Base-by-base conservation (phyloP, 2,329 filamentous ascomycete genomes). In the Aureobasidium uvarum region DNA sequence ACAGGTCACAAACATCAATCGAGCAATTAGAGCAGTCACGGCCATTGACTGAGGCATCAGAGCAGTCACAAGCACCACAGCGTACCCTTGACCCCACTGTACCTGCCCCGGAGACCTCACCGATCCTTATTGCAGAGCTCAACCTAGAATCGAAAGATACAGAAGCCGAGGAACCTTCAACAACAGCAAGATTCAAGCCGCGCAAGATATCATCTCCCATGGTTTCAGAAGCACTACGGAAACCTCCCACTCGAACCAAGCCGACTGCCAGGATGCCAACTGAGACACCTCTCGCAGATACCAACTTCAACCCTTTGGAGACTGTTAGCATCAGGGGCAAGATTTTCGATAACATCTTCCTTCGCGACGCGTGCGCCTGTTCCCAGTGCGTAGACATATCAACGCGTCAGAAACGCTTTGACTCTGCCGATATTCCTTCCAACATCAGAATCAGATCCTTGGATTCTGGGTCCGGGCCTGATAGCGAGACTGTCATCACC, bases 331-430 rank as follows among this genome's bases (percentile, higher is more conserved):
- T 60, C 7, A 13, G 1, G n/a, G 14, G 23, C 14, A 38, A 41
- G 28, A 38, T 56, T 28, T 46, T 74, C 23, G 72, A 72, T 14
- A 68, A 72, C 20, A 59, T 77, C 16, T 67, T 71, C 18, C 74
- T 88, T 23, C 82, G 86, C 43, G 86, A 89, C 72, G 76, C 81
- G 65, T 89, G 86, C 75, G 72, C 77, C 23, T 89, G 86, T 72
- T 69, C 77, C n/a, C 71, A 68, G 51, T 89, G 86, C 71, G 78
- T 86, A 38, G 83, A 88, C 72, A 78, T 81, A 3, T 82, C 83
- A 48, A 86, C 85, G 18, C 82, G 80, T 48, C 86, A 89, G 72
- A 89, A 88, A 76, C 78, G 80, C 43, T 90, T 90, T 74, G 83
- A 84, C 64, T 87, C 86, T 0, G 80, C 81, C 23, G 86, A 91